Evolutionary conservation across 2,329 filamentous ascomycete genomes (phyloP).

Genomic region (Trichoderma asperellum): DNA sequence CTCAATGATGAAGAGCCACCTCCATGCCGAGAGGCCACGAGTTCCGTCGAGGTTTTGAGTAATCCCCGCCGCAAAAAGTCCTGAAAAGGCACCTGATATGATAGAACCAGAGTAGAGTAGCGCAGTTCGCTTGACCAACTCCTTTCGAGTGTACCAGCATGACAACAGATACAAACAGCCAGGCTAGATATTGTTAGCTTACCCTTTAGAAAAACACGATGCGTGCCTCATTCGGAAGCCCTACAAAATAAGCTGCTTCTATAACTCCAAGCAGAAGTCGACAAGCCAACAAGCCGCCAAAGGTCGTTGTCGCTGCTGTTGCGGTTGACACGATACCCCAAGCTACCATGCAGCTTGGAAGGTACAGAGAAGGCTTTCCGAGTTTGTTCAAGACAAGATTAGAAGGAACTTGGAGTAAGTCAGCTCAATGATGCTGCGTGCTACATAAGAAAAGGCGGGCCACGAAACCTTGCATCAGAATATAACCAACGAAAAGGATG

Average conservation of each 20-base stretch:
- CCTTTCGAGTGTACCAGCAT: background rate
- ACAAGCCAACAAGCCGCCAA: background rate
- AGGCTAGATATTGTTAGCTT: background rate
- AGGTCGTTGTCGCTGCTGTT: background rate
- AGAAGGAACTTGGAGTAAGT: background rate
- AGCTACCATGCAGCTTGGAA: background rate
- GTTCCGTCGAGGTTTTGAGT: background rate
- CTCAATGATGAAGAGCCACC: background rate
- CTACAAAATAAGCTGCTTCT: background rate
- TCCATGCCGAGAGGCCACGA: background rate
- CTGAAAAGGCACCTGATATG: background rate
- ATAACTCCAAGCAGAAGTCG: background rate
- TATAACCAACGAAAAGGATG: background rate
- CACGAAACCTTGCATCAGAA: background rate
- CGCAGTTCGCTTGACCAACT: background rate
- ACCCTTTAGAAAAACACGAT: background rate
- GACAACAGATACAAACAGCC: background rate
- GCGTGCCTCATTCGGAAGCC: background rate
- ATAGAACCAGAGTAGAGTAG: background rate
- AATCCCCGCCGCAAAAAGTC: background rate
- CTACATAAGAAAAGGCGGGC: background rate
- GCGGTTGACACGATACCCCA: background rate
- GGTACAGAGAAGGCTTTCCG: background rate
- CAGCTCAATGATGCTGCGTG: background rate
- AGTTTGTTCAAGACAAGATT: background rate